Evolutionary conservation across 306 rosid species (phyloP).

Genomic region (Trifolium pratense): DNA sequence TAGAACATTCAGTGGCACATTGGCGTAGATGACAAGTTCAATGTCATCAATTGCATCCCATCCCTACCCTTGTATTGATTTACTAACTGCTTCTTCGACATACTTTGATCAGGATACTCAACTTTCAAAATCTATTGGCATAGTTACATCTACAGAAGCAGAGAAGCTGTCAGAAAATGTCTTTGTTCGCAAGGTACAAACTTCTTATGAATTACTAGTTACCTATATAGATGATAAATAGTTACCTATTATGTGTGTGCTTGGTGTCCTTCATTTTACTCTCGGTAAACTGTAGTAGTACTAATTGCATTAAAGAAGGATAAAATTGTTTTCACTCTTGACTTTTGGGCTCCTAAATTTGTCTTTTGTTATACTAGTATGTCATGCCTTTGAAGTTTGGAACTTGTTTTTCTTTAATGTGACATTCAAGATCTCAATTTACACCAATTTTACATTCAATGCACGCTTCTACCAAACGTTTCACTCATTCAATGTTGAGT

Average conservation of each 20-base stretch:
- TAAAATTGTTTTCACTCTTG: not conserved
- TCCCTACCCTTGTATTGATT: conserved; percentile 24
- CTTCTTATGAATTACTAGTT: not conserved
- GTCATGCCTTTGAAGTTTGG: conserved; percentile 18
- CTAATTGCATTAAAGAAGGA: not conserved
- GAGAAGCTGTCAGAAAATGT: conserved; percentile 49
- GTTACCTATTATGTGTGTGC: too few species aligned
- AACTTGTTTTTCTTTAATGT: conserved; percentile 28
- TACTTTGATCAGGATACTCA: conserved; percentile 46
- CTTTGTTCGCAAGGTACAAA: conserved; percentile 55
- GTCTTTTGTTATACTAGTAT: not conserved
- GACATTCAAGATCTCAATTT: not conserved
- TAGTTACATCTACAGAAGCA: conserved; percentile 38
- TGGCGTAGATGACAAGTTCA: not conserved
- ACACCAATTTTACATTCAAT: conserved; percentile 25
- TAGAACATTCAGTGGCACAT: not conserved
- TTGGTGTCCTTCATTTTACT: too few species aligned
- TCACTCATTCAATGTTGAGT: not conserved
- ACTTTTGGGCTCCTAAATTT: conserved; percentile 3
- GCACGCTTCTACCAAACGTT: not conserved
- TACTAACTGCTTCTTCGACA: conserved; percentile 18
- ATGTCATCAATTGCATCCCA: conserved; percentile 10
- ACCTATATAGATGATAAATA: conserved; percentile 14
- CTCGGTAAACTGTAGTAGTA: too few species aligned
- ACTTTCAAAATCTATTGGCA: conserved; percentile 39